These are phyloP conservation scores for Fusarium miscanthi DNA, from an alignment of 2,329 filamentous ascomycete genomes.

Conservation along the genomic window DNA sequence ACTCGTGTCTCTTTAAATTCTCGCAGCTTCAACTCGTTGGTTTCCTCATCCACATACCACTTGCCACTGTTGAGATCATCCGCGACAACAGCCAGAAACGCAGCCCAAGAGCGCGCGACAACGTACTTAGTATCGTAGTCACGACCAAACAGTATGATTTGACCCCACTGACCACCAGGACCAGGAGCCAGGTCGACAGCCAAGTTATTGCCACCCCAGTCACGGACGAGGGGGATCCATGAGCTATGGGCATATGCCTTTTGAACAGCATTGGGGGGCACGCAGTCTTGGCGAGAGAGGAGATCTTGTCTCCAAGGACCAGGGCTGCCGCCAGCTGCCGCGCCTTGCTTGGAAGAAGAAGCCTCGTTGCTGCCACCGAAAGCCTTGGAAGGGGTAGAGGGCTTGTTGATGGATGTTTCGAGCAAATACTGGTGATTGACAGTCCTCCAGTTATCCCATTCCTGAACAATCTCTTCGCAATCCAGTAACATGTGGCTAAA, in stretches of 20 bases:
- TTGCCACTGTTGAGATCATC: conserved; percentile 93
- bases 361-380: conserved; percentile 74
- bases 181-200: conserved; percentile 93
- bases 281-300: conserved; percentile 84
- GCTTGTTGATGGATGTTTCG: conserved; percentile 66
- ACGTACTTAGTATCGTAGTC: conserved; percentile 99
- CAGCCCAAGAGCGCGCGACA: conserved; percentile 89
- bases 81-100: conserved; percentile 85
- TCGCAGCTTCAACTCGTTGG: conserved; percentile 87
- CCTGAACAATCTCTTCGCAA: conserved; percentile 97
- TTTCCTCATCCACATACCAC: conserved; percentile 93
- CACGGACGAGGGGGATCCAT: conserved; percentile 95
- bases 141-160: conserved; percentile 94
- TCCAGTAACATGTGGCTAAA: conserved; percentile 96
- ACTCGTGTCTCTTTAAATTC: conserved; percentile 91
- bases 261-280: conserved; percentile 87
- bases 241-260: conserved; percentile 92
- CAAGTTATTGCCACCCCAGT: conserved; percentile 99
- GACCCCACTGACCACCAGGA: conserved; percentile 90
- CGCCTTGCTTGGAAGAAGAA: conserved; percentile 73
- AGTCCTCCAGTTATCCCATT: conserved; percentile 95
- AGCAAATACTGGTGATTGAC: conserved; percentile 91
- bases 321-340: conserved; percentile 65
- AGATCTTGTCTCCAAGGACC: conserved; percentile 86
- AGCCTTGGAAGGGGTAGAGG: conserved; percentile 76